These are phyloP conservation scores for Debaryomyces tyrocola DNA, from an alignment of 805 yeast genomes.

Conservation along the genomic window DNA sequence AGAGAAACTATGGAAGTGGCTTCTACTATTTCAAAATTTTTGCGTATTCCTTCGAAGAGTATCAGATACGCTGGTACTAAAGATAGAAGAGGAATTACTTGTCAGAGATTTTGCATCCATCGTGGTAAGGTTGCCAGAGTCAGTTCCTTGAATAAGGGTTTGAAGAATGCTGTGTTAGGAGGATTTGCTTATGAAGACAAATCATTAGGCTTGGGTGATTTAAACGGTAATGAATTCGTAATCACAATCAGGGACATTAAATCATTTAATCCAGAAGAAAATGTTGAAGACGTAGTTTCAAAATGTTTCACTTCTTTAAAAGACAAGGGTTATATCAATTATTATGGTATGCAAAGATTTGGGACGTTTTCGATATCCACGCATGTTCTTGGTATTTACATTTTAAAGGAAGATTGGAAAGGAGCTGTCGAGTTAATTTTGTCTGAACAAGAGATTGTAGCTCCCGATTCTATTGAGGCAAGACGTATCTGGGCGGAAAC, in stretches of 20 bases:
- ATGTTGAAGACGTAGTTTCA: conserved; percentile 45
- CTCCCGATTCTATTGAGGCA: conserved; percentile 81
- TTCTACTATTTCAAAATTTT: conserved; percentile 63
- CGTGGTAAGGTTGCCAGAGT: conserved; percentile 74
- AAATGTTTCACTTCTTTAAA: conserved; percentile 58
- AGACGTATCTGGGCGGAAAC: conserved; percentile 80
- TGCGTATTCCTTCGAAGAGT: conserved; percentile 69
- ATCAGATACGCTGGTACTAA: conserved; percentile 93
- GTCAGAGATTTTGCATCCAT: conserved; percentile 73
- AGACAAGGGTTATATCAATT: conserved; percentile 81
- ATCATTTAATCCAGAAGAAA: conserved; percentile 27
- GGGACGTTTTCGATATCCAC: conserved; percentile 95
- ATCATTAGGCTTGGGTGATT: conserved; percentile 74
- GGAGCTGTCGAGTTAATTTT: conserved; percentile 75
- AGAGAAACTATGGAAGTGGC: conserved; percentile 98
- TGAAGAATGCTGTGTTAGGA: conserved; percentile 79
- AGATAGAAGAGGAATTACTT: conserved; percentile 94
- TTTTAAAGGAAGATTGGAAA: conserved; percentile 75
- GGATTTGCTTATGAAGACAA: conserved; percentile 66
- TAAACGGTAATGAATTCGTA: conserved; percentile 84
- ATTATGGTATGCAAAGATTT: conserved; percentile 97
- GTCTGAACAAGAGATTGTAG: conserved; percentile 80
- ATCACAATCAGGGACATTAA: conserved; percentile 79
- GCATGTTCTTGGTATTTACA: conserved; percentile 74
- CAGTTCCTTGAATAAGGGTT: conserved; percentile 68